These are phyloP conservation scores for Hagleromyces aurorensis DNA, from an alignment of 805 yeast genomes.

Conservation along the genomic window DNA sequence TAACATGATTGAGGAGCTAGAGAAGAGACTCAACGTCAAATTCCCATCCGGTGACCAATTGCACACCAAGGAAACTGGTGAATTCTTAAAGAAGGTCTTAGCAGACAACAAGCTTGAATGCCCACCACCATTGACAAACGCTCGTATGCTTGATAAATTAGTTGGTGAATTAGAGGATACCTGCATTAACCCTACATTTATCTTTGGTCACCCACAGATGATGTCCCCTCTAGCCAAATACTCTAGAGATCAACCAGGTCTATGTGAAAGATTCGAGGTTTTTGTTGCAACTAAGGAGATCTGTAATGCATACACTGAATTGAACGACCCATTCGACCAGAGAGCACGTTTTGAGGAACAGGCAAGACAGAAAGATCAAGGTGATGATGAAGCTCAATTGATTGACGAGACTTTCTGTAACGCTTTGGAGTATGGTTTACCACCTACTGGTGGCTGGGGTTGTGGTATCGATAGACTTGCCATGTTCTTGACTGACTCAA, in stretches of 20 bases:
- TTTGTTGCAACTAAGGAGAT: slow-evolving; percentile 98
- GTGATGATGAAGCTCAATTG: slow-evolving; percentile 98
- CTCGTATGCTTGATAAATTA: slow-evolving; percentile 96
- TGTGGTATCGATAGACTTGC: slow-evolving; percentile 97
- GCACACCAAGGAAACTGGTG: slow-evolving; percentile 89
- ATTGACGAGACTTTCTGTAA: slow-evolving; percentile 95
- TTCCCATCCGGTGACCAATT: slow-evolving; percentile 95
- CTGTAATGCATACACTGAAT: slow-evolving; percentile 96
- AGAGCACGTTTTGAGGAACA: slow-evolving; percentile 97
- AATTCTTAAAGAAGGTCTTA: slow-evolving; percentile 74
- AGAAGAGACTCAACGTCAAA: slow-evolving; percentile 72
- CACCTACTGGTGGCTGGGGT: slow-evolving; percentile 99
- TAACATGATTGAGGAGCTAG: slow-evolving; percentile 94
- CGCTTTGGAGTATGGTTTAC: slow-evolving; percentile 96
- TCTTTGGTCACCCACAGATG: slow-evolving; percentile 98
- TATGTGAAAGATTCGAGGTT: slow-evolving; percentile 97
- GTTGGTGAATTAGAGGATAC: slow-evolving; percentile 95
- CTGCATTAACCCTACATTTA: slow-evolving; percentile 94
- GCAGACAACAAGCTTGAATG: slow-evolving; percentile 80
- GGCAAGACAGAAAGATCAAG: slow-evolving; percentile 96
- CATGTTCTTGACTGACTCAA: slow-evolving; percentile 94
- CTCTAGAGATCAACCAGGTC: slow-evolving; percentile 85
- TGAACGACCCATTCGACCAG: slow-evolving; percentile 98
- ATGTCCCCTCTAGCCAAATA: slow-evolving; percentile 99
- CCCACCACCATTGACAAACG: slow-evolving; percentile 86